Evolutionary conservation across 441 rosid genomes (phyloP), one percentile per base, ranked within the genome.

Genomic region (Macaranga tanarius): DNA sequence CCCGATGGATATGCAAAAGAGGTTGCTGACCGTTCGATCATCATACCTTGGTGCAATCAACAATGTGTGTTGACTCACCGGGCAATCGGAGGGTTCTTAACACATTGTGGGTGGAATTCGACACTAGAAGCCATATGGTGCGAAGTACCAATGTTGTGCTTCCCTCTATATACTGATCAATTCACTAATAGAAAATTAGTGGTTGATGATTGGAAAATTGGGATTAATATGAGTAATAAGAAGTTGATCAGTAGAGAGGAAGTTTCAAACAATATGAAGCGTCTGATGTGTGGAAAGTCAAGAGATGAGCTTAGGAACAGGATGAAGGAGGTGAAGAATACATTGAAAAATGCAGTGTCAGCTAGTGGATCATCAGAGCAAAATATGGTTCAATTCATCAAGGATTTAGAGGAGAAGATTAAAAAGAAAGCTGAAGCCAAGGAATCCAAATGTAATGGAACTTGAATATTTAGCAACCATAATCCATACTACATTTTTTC

Each of bases 81-180:
- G 0, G 84, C 83, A 0, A 74, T 89, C 19, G 91, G 96, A 77
- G 96, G 90, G 51, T 86, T 90, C 78, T 68, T 88, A 12, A 88
- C 90, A 0, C 96, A 88, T 26, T 84, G 92, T 22, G 92, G 96
- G 10, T 88, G 93, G 96, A 88, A 90, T 64, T 90, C 96, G 1
- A 75, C 77, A 10, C 62, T 81, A 9, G 90, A 81, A 62, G 77
- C 84, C n/a, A 56, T 79, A 38, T 82, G 88, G 88, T 86, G 84
- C 17, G 66, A 74, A 67, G 86, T 89, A 45, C 92, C 96, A 0
- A 31, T 91, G 34, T 5, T 87, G 47, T 87, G 91, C 52, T 81
- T 75, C 70, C 96, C 93, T 23, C 73, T 91, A 51, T 74, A 79
- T 66, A 86, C 91, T 0, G 96, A 91, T 76, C 92, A 89, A 69